A percentile compares a stretch with the other conserved stretches of the same genome.
Conservation (phyloP, 2,329 filamentous ascomycete species). For the Colletotrichum tropicale region DNA sequence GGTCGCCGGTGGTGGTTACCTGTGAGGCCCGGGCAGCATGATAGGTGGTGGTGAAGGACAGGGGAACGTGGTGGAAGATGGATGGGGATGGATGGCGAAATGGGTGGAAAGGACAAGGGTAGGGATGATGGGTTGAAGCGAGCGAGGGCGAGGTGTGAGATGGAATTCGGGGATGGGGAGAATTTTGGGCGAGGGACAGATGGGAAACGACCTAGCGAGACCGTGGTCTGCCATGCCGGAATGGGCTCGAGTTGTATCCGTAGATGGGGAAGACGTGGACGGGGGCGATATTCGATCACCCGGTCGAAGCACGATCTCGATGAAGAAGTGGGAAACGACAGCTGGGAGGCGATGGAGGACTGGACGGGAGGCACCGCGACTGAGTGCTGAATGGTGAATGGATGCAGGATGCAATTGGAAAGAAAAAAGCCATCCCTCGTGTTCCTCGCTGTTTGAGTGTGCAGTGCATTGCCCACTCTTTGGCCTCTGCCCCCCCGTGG, state of each 20-base stretch:
- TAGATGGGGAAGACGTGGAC: not conserved
- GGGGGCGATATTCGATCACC: not conserved
- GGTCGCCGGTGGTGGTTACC: not conserved
- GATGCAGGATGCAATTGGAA: not conserved
- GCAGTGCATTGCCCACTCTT: not conserved
- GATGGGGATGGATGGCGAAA: not conserved
- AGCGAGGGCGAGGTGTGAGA: not conserved
- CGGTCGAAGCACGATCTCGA: not conserved
- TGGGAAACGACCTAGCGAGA: not conserved
- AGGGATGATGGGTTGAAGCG: not conserved
- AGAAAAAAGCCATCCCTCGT: not conserved
- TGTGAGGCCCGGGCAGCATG: not conserved
- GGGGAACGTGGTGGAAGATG: not conserved
- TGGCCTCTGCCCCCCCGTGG: not conserved
- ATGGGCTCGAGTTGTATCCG: not conserved
- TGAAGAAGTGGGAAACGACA: not conserved
- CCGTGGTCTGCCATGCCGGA: not conserved
- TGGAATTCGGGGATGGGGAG: not conserved
- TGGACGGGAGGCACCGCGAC: not conserved
- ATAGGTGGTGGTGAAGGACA: not conserved
- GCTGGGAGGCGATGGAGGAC: not conserved
- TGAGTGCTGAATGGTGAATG: not conserved
- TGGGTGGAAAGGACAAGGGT: not conserved
- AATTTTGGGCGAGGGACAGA: not conserved
- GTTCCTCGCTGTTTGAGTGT: not conserved